Evolutionary conservation across 768 basidiomycete genomes (phyloP).

Genomic region (Mrakia hoshinonis): DNA sequence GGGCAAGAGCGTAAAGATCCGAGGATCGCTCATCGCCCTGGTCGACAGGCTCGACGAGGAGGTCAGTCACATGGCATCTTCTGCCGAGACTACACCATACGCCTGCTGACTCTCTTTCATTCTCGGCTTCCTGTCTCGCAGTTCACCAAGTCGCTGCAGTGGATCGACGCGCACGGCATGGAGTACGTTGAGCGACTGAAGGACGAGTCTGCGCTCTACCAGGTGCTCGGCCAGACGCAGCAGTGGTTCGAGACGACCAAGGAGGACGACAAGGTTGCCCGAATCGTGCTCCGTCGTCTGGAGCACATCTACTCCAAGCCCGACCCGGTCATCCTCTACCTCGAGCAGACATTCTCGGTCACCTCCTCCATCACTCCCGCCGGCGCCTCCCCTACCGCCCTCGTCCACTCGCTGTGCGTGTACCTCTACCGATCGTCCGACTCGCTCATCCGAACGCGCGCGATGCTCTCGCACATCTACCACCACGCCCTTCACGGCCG

Average conservation of each 20-base stretch:
- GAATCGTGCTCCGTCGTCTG: constrained; percentile 86
- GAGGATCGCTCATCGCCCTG: constrained; percentile 92
- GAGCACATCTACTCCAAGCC: constrained; percentile 99
- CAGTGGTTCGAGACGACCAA: constrained; percentile 76
- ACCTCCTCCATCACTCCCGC: constrained; percentile 53
- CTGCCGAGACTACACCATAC: background rate
- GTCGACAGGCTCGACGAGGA: constrained; percentile 95
- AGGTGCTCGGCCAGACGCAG: constrained; percentile 85
- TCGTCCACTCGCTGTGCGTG: constrained; percentile 81
- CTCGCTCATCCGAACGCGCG: constrained; percentile 84
- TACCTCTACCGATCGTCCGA: constrained; percentile 87
- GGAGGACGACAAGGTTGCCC: constrained; percentile 67
- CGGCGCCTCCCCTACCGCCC: constrained; percentile 55
- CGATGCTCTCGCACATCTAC: constrained; percentile 95
- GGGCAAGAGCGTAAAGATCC: constrained; percentile 59
- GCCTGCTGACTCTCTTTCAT: background rate
- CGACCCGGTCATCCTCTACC: constrained; percentile 79
- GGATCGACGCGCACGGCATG: constrained; percentile 97
- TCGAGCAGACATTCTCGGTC: constrained; percentile 58
- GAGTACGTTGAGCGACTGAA: constrained; percentile 95
- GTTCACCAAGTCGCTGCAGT: constrained; percentile 93
- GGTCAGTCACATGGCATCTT: constrained; percentile 31
- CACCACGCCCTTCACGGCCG: constrained; percentile 94
- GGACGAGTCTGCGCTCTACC: constrained; percentile 89
- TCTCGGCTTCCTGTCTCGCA: constrained; percentile 16